A percentile compares a stretch with the other conserved stretches of the same genome.
Conservation (phyloP, 2,329 filamentous ascomycete species). For the Diaporthe longicolla region DNA sequence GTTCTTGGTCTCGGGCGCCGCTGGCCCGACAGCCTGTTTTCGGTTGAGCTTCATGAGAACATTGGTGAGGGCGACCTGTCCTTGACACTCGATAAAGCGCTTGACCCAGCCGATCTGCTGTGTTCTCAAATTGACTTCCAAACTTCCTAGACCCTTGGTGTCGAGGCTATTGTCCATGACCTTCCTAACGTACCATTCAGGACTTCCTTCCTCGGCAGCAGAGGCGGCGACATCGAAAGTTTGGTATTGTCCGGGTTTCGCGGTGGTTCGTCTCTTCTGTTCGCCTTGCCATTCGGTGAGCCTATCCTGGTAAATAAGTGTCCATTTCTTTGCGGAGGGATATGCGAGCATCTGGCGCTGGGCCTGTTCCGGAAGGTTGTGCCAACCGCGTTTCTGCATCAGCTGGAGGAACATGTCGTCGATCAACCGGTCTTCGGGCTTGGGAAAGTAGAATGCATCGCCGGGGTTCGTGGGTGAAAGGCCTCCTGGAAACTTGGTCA, state of each 20-base stretch:
- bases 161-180: constrained; percentile 97
- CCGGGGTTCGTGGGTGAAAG: constrained; percentile 52
- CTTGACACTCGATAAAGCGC: constrained; percentile 96
- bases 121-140: constrained; percentile 94
- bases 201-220: constrained; percentile 94
- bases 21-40: constrained; percentile 81
- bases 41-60: constrained; percentile 94
- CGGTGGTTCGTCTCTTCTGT: constrained; percentile 86
- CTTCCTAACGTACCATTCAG: constrained; percentile 97
- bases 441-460: constrained; percentile 74
- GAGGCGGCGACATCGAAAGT: constrained; percentile 76
- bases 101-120: constrained; percentile 99
- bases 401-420: constrained; percentile 92
- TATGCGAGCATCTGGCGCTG: constrained; percentile 97
- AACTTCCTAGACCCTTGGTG: constrained; percentile 89
- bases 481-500: constrained; percentile 66
- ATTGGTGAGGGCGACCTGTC: constrained; percentile 95
- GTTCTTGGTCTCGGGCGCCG: constrained; percentile 65
- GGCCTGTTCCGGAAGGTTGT: constrained; percentile 95
- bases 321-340: constrained; percentile 96
- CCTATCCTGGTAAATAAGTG: constrained; percentile 93
- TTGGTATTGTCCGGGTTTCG: constrained; percentile 79
- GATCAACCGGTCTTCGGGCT: constrained; percentile 83
- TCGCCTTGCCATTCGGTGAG: constrained; percentile 95
- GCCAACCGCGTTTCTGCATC: constrained; percentile 98